Base-by-base conservation (phyloP, 2,329 filamentous ascomycete genomes). In the Fusarium sublunatum region DNA sequence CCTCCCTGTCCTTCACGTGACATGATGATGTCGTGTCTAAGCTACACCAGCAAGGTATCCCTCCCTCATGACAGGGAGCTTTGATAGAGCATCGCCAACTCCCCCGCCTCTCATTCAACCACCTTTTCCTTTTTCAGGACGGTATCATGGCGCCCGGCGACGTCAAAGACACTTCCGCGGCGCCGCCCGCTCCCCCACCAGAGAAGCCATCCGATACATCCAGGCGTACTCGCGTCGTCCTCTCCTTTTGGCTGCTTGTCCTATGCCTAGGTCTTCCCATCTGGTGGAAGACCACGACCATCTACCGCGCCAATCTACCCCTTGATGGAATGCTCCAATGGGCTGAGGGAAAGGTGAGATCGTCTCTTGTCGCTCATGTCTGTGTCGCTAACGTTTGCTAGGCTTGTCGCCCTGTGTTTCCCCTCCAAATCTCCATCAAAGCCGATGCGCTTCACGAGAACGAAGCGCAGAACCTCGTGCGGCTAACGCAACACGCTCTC, bases 281-380 rank as follows among this genome's bases (percentile, higher is more conserved):
- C 85, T 99, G 95, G 95, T 96, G 92, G 88, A 88, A 88, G 75
- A 98, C 95, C 1, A 99, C 95, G 5, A 90, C 91, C 1, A 96
- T 98, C 52, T 93, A 96, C 76, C 87, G 95, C 52, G 93, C 94
- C 11, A 84, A 88, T 40, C 80, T 99, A 68, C 95, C 95, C 6
- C 77, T 97, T 67, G 85, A 90, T 72, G 85, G 88, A 51, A 99
- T 99, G 95, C 86, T 91, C 67, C 86, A 90, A 61, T 98, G 95
- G 94, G 91, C 92, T 9, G 91, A 96, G 72, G 93, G 93, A 65
- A 92, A 91, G 84, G 93, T 96, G 76, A 53, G 29, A 10, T 43
- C 9, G 8, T 5, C 3, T 15, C 0, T n/a, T 34, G 25, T 6
- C 0, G 6, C 15, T 6, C 10, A 12, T 13, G 19, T n/a, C 7